Conservation (phyloP, 2,329 filamentous ascomycete species). For the Alternaria rosae region DNA sequence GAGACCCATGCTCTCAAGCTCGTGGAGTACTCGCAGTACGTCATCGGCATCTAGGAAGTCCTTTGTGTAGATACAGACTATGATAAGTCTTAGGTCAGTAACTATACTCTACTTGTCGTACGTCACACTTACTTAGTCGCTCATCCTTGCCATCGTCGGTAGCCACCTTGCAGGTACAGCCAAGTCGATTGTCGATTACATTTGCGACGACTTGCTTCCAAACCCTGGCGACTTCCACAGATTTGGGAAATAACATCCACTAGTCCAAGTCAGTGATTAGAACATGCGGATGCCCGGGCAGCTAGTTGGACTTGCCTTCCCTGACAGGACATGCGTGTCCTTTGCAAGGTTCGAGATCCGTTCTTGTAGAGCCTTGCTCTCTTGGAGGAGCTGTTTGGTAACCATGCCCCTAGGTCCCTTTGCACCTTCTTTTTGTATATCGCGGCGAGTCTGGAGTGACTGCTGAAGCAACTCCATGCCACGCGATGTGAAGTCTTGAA, state of each 20-base stretch:
- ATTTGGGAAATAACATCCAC: slow-evolving; percentile 77
- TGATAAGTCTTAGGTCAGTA: background rate
- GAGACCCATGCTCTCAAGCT: slow-evolving; percentile 69
- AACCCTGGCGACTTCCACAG: slow-evolving; percentile 63
- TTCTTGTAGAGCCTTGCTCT: slow-evolving; percentile 55
- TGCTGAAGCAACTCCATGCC: slow-evolving; percentile 63
- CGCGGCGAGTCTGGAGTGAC: slow-evolving; percentile 56
- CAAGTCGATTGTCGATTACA: slow-evolving; percentile 73
- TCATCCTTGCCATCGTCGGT: slow-evolving; percentile 56
- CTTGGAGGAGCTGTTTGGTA: slow-evolving; percentile 50
- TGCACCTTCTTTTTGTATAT: slow-evolving; percentile 61
- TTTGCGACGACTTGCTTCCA: slow-evolving; percentile 74
- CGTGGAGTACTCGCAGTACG: slow-evolving; percentile 70
- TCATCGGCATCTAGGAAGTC: slow-evolving; percentile 76
- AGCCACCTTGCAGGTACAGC: slow-evolving; percentile 76
- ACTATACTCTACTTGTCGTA: background rate
- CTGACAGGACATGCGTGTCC: slow-evolving; percentile 64
- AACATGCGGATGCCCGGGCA: background rate
- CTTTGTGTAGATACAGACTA: slow-evolving; percentile 73
- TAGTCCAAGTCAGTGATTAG: slow-evolving; percentile 40
- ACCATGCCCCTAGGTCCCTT: slow-evolving; percentile 54
- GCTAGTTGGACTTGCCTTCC: slow-evolving; percentile 64
- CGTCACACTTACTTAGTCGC: slow-evolving; percentile 61
- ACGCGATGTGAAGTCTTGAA: slow-evolving; percentile 60
- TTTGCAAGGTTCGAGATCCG: slow-evolving; percentile 69